These are phyloP conservation scores for Ceratobasidium theobromae DNA, from an alignment of 1,284 basidiomycete species.

Conservation along the genomic window DNA sequence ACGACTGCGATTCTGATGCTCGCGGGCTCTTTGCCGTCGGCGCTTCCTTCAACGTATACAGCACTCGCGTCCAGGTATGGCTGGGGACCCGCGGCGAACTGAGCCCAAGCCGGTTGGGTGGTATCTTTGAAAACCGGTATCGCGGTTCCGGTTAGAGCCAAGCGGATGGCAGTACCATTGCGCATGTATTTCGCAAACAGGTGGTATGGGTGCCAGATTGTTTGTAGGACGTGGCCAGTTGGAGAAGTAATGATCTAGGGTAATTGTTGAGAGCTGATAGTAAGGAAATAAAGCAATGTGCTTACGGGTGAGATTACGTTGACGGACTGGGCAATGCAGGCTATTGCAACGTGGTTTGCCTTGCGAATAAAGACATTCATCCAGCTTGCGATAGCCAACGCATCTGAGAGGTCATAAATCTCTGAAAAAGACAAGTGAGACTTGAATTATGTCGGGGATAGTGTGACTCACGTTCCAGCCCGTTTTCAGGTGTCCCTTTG, in stretches of 20 bases:
- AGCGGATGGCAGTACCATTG: constrained; percentile 47
- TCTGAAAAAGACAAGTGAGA: constrained; percentile 36
- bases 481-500: constrained; percentile 50
- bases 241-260: constrained; percentile 41
- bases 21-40: constrained; percentile 33
- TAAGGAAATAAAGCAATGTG: constrained; percentile 35
- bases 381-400: constrained; percentile 61
- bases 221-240: constrained; percentile 53
- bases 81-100: constrained; percentile 51
- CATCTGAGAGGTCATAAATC: constrained; percentile 62
- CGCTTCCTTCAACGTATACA: constrained; percentile 46
- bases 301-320: constrained; percentile 57
- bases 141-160: constrained; percentile 42
- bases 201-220: constrained; percentile 56
- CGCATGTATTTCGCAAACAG: constrained; percentile 60
- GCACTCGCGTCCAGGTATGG: constrained; percentile 54
- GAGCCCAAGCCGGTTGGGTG: constrained; percentile 49
- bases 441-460: not conserved
- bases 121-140: constrained; percentile 34
- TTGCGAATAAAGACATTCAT: constrained; percentile 65
- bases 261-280: constrained; percentile 27
- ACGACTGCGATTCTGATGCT: constrained; percentile 54
- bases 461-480: constrained; percentile 51
- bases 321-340: constrained; percentile 63
- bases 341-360: constrained; percentile 60